A percentile compares a stretch with the other conserved stretches of the same genome.
These are phyloP conservation scores for Aaosphaeria arxii DNA, from an alignment of 2,329 filamentous ascomycete genomes.

Conservation along the genomic window DNA sequence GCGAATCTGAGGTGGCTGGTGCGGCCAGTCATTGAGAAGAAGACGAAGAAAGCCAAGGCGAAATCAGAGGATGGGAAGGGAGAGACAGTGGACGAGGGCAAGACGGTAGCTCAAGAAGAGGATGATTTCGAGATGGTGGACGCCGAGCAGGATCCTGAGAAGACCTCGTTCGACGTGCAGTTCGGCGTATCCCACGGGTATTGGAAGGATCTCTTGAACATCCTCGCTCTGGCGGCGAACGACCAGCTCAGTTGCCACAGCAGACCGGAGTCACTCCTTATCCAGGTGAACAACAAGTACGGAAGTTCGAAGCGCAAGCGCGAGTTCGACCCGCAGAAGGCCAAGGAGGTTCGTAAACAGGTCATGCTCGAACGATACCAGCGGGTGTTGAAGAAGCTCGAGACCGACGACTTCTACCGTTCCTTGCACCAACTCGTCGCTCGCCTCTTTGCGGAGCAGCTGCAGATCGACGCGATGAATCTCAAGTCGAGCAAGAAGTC, in stretches of 20 bases:
- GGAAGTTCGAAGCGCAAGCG: constrained; percentile 11
- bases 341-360: constrained; percentile 24
- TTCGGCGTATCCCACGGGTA: constrained; percentile 55
- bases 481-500: constrained; percentile 41
- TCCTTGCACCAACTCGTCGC: constrained; percentile 53
- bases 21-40: constrained; percentile 56
- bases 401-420: constrained; percentile 47
- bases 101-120: constrained; percentile 10
- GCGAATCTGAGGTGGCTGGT: constrained; percentile 55
- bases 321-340: constrained; percentile 16
- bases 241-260: constrained; percentile 44
- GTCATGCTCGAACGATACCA: constrained; percentile 42
- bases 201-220: constrained; percentile 61
- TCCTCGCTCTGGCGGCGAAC: constrained; percentile 53
- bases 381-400: constrained; percentile 41
- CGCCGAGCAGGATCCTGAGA: constrained; percentile 33
- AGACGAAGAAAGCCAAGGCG: constrained; percentile 21
- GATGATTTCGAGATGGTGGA: constrained; percentile 45
- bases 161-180: constrained; percentile 22
- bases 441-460: constrained; percentile 56
- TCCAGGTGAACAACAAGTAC: constrained; percentile 29
- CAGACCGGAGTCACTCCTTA: constrained; percentile 41
- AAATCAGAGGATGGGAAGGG: constrained; percentile 4
- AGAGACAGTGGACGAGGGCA: not conserved
- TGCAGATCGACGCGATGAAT: constrained; percentile 46